These are phyloP conservation scores for Zostera marina DNA, from an alignment of 116 monocot species.

Conservation along the genomic window DNA sequence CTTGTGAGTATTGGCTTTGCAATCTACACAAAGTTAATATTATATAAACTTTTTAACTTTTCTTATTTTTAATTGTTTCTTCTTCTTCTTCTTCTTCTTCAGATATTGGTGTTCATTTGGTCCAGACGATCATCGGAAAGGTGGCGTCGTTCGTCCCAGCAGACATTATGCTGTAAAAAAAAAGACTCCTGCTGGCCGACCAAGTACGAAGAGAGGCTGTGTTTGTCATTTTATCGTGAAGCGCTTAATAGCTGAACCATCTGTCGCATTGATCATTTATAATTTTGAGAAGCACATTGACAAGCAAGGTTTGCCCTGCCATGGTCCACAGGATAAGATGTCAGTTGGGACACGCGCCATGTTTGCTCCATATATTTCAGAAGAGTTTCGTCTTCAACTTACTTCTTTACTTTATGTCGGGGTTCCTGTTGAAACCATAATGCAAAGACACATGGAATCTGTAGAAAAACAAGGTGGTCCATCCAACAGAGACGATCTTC, in stretches of 20 bases:
- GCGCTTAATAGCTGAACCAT: constrained; percentile 82
- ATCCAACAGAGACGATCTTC: constrained; percentile 86
- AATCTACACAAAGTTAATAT: background rate
- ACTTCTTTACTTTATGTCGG: constrained; percentile 79
- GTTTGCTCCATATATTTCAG: constrained; percentile 95
- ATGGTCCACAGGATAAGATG: constrained; percentile 73
- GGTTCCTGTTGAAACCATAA: constrained; percentile 93
- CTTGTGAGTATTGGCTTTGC: constrained; percentile 30
- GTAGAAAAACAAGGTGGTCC: constrained; percentile 88
- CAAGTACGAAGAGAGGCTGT: constrained; percentile 95
- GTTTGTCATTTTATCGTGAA: constrained; percentile 97
- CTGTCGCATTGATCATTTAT: constrained; percentile 90
- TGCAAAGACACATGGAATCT: constrained; percentile 79
- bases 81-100: background rate
- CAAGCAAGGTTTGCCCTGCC: constrained; percentile 82
- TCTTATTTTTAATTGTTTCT: background rate
- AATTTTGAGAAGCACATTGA: constrained; percentile 93
- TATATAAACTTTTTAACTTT: background rate
- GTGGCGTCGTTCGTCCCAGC: constrained; percentile 80
- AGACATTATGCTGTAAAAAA: constrained; percentile 42
- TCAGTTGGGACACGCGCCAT: constrained; percentile 76
- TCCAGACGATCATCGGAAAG: constrained; percentile 90
- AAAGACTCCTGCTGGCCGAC: constrained; percentile 82
- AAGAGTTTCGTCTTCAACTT: constrained; percentile 76
- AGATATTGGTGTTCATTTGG: constrained; percentile 99